These are phyloP conservation scores for Linnemannia exigua DNA, from an alignment of 192 early-diverging fungal genomes.

Conservation along the genomic window DNA sequence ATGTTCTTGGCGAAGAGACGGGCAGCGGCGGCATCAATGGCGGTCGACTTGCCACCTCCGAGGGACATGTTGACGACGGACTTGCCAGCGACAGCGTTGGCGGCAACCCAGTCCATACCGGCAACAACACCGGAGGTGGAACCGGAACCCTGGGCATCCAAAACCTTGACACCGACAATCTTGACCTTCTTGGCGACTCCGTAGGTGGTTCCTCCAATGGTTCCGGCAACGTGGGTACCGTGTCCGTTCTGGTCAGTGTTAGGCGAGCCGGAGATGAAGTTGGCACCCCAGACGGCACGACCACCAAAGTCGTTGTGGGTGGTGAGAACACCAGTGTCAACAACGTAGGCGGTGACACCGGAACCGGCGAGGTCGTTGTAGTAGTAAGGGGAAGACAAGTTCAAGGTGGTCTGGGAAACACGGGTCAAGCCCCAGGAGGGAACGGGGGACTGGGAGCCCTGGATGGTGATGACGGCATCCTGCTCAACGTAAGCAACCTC, in stretches of 20 bases:
- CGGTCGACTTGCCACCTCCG: slow-evolving; percentile 64
- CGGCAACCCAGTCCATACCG: slow-evolving; percentile 90
- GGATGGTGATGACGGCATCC: slow-evolving; percentile 64
- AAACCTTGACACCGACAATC: slow-evolving; percentile 73
- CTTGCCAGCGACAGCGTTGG: slow-evolving; percentile 91
- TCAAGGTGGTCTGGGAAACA: slow-evolving; percentile 46
- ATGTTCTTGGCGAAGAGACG: slow-evolving; percentile 67
- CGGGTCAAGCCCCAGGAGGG: slow-evolving; percentile 63
- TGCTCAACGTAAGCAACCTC: slow-evolving; percentile 80
- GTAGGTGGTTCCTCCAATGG: slow-evolving; percentile 60
- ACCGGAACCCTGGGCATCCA: slow-evolving; percentile 67
- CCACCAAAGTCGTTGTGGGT: slow-evolving; percentile 63
- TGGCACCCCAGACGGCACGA: slow-evolving; percentile 67
- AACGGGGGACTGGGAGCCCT: slow-evolving; percentile 22
- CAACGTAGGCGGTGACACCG: slow-evolving; percentile 60
- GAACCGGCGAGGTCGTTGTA: slow-evolving; percentile 38
- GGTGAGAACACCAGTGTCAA: slow-evolving; percentile 54
- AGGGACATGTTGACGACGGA: slow-evolving; percentile 74
- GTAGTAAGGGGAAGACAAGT: slow-evolving; percentile 23
- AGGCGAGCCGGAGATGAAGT: slow-evolving; percentile 21
- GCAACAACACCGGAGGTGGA: slow-evolving; percentile 68
- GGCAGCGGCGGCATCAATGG: slow-evolving; percentile 60
- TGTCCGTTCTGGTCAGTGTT: slow-evolving; percentile 61
- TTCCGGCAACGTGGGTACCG: slow-evolving; percentile 65
- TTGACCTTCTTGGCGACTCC: slow-evolving; percentile 77